phyloP scores from a whole-genome alignment of 169 alveolate species.

The Eimeria tenella region DNA sequence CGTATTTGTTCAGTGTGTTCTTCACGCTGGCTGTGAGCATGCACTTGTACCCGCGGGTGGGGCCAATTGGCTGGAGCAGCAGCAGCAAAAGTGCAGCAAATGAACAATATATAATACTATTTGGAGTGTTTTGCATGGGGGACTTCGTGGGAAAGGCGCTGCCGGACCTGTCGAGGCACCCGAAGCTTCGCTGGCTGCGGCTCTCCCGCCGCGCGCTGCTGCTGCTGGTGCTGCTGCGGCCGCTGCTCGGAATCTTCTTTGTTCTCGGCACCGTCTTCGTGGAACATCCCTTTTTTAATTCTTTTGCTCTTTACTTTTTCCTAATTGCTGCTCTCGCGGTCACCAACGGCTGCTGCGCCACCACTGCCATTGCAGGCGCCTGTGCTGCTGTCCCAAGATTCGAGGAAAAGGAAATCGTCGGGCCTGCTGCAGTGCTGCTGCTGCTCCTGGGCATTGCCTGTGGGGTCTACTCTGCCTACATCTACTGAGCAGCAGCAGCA shows the following conservation, averaged over 20 bases:
- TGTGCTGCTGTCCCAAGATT: constrained; percentile 29
- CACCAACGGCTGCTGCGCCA: constrained; percentile 62
- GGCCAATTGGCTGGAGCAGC: constrained; percentile 64
- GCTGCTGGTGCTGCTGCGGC: constrained; percentile 22
- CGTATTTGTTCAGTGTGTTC: constrained; percentile 41
- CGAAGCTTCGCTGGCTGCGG: not conserved
- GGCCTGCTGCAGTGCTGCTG: constrained; percentile 63
- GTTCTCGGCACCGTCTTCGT: not conserved
- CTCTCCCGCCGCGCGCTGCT: not conserved
- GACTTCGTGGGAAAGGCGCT: constrained; percentile 59
- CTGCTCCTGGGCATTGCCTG: constrained; percentile 66
- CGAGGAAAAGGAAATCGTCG: constrained; percentile 68
- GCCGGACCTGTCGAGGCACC: not conserved
- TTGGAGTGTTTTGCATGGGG: constrained; percentile 53
- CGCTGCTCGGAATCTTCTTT: not conserved
- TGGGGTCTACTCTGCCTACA: constrained; percentile 70
- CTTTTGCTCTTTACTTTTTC: constrained; percentile 1
- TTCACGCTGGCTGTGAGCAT: constrained; percentile 27
- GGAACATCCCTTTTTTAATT: constrained; percentile 12
- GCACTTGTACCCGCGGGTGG: constrained; percentile 68
- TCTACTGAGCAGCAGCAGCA: constrained; percentile 9
- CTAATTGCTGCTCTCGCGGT: constrained; percentile 19
- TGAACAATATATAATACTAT: constrained; percentile 6
- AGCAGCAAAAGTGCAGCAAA: not conserved
- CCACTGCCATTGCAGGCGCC: constrained; percentile 16